Evolutionary conservation across 805 yeast species (phyloP).

Genomic region (Saturnispora galanensis): DNA sequence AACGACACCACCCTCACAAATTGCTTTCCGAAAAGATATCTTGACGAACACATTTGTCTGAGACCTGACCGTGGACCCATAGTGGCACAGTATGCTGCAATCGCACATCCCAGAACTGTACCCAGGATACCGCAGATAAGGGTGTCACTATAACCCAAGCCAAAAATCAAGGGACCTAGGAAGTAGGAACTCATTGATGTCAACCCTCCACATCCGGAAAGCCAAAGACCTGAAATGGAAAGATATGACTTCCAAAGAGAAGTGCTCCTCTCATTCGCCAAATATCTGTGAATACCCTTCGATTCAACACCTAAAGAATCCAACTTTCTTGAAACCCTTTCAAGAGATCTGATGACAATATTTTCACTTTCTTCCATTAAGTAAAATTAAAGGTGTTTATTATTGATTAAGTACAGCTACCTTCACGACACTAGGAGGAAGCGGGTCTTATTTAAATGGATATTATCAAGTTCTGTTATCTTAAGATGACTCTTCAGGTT

Average conservation of each 20-base stretch:
- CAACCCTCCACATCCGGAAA: conserved; percentile 80
- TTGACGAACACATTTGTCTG: conserved; percentile 76
- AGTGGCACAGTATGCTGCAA: conserved; percentile 75
- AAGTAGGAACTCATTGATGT: conserved; percentile 82
- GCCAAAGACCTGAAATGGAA: conserved; percentile 65
- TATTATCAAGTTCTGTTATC: too few relatives aligned
- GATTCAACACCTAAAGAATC: conserved; percentile 61
- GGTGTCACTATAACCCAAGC: conserved; percentile 57
- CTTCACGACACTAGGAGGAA: too few relatives aligned
- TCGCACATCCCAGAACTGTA: conserved; percentile 54
- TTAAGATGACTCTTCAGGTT: too few relatives aligned
- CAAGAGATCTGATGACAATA: neutral
- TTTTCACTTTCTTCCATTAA: neutral
- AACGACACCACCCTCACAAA: conserved; percentile 67
- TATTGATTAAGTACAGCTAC: too few relatives aligned
- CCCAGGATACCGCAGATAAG: conserved; percentile 55
- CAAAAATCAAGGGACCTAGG: conserved; percentile 64
- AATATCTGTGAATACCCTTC: conserved; percentile 69
- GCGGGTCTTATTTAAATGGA: too few relatives aligned
- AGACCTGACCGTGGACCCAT: conserved; percentile 91
- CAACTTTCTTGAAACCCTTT: conserved; percentile 25
- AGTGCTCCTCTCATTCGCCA: conserved; percentile 42
- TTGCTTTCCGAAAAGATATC: conserved; percentile 81
- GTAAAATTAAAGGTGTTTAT: too few relatives aligned
- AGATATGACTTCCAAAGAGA: conserved; percentile 16